Conservation (phyloP, 208 protist genomes). For the Acanthamoeba healyi region DNA sequence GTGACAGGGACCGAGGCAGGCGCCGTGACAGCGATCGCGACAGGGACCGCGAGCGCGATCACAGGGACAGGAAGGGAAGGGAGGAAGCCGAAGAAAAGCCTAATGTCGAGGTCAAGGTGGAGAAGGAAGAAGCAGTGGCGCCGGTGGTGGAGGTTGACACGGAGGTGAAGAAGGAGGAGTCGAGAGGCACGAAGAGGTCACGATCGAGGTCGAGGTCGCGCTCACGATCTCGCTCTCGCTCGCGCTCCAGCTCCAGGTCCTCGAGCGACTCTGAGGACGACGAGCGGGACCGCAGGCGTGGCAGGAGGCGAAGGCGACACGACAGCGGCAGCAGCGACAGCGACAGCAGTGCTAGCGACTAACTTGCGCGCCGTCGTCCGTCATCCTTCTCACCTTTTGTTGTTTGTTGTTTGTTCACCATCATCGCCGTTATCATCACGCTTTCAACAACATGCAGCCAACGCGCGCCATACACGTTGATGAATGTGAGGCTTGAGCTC, state of each 20-base stretch:
- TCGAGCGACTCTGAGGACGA: neutral
- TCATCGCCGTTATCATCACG: neutral
- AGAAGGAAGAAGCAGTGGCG: neutral
- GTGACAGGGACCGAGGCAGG: neutral
- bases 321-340: neutral
- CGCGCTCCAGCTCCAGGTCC: neutral
- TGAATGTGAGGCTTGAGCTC: too few relatives aligned
- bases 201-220: neutral
- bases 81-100: neutral
- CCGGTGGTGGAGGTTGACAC: neutral
- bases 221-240: neutral
- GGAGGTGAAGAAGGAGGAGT: constrained; percentile 15
- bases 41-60: neutral
- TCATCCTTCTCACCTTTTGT: too few relatives aligned
- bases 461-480: too few relatives aligned
- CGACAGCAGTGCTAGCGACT: neutral
- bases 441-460: too few relatives aligned
- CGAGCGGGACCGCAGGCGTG: neutral
- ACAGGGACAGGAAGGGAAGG: neutral
- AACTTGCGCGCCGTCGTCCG: too few relatives aligned
- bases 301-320: neutral
- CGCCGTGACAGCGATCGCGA: neutral
- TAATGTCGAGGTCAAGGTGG: neutral
- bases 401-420: neutral
- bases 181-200: neutral